Percentiles rank a stretch among this genome's conserved stretches.
Conservation (phyloP, 148 eudicot genomes). For the Pouteria glomerata region DNA sequence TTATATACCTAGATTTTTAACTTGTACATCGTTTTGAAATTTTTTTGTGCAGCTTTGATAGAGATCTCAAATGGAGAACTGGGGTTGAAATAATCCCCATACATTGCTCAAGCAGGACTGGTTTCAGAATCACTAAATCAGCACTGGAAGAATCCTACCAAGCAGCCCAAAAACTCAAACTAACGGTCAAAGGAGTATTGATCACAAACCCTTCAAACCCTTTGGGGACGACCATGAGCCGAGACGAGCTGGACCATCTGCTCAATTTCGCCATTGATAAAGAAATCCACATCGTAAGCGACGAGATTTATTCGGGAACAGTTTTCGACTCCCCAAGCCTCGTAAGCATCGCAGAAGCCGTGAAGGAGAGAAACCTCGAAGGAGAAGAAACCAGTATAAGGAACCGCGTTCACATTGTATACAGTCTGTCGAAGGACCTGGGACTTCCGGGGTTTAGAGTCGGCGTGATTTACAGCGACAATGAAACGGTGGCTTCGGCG, state of each 20-base stretch:
- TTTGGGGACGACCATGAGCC: conserved; percentile 39
- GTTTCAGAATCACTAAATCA: conserved; percentile 40
- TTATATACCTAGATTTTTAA: neutral
- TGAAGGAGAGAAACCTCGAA: conserved; percentile 7
- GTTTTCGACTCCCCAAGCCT: conserved; percentile 42
- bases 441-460: conserved; percentile 71
- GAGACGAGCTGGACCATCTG: conserved; percentile 43
- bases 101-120: conserved; percentile 44
- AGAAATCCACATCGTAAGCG: conserved; percentile 48
- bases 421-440: conserved; percentile 55
- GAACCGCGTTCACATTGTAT: conserved; percentile 46
- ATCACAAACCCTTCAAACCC: conserved; percentile 71
- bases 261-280: conserved; percentile 31
- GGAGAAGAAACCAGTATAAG: conserved; percentile 12
- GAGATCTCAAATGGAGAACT: conserved; percentile 70
- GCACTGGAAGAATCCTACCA: conserved; percentile 49
- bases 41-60: conserved; percentile 38
- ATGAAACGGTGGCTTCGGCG: conserved; percentile 33
- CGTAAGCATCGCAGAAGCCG: conserved; percentile 39
- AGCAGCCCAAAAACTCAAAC: conserved; percentile 31
- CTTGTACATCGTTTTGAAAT: neutral
- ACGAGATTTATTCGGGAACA: conserved; percentile 61
- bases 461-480: conserved; percentile 45
- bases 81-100: conserved; percentile 62
- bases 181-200: conserved; percentile 49